These are phyloP conservation scores for Phytophthora lateralis DNA, from an alignment of 352 stramenopile species.

Conservation along the genomic window DNA sequence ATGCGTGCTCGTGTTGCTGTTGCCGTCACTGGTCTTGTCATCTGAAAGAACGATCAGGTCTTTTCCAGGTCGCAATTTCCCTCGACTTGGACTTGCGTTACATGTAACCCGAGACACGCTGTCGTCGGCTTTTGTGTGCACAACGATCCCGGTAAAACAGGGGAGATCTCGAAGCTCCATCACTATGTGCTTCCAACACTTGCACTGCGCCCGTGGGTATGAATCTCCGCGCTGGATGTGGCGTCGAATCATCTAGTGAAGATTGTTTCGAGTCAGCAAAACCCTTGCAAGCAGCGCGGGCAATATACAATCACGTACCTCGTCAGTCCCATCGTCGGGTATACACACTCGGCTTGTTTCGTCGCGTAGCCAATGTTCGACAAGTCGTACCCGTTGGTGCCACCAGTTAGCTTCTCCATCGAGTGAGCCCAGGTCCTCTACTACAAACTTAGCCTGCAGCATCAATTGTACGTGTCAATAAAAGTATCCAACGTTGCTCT, in stretches of 20 bases:
- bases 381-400: constrained; percentile 64
- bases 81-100: constrained; percentile 64
- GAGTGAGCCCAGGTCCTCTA: constrained; percentile 52
- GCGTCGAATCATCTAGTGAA: constrained; percentile 61
- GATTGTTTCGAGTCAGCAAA: constrained; percentile 4
- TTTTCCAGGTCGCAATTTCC: constrained; percentile 78
- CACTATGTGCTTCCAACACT: constrained; percentile 85
- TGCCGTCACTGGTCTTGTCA: constrained; percentile 27
- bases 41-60: constrained; percentile 76
- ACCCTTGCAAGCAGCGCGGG: not conserved
- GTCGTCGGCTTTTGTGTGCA: constrained; percentile 16
- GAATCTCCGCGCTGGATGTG: constrained; percentile 77
- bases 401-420: constrained; percentile 61
- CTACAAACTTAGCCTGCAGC: constrained; percentile 51
- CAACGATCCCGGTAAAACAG: constrained; percentile 35
- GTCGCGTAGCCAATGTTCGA: constrained; percentile 77
- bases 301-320: constrained; percentile 38
- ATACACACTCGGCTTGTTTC: constrained; percentile 61
- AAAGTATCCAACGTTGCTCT: constrained; percentile 1
- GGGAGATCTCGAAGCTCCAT: constrained; percentile 75
- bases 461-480: not conserved
- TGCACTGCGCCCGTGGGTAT: constrained; percentile 61
- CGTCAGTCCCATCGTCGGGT: constrained; percentile 72
- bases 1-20: constrained; percentile 23
- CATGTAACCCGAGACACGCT: not conserved